Conservation (phyloP, 108 stramenopile genomes). For the Nitzschia palea region DNA sequence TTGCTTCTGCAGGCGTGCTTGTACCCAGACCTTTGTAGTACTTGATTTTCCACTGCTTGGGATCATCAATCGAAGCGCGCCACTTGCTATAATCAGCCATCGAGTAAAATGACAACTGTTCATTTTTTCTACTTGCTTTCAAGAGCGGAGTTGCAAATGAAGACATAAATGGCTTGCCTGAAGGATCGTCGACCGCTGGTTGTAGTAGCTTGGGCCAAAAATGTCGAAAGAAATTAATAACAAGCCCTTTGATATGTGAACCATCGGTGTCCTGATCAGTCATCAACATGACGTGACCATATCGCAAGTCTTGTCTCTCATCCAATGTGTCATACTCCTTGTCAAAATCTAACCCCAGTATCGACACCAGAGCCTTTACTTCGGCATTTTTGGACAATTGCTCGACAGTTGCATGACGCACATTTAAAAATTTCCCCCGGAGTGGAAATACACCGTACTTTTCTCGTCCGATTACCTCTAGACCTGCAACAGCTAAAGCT, state of each 20-base stretch:
- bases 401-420: conserved; percentile 83
- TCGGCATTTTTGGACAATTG: conserved; percentile 95
- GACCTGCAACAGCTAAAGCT: conserved; percentile 93
- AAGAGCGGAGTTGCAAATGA: conserved; percentile 90
- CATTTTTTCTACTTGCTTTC: conserved; percentile 65
- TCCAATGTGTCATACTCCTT: conserved; percentile 71
- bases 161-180: conserved; percentile 67
- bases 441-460: conserved; percentile 97
- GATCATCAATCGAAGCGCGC: conserved; percentile 46
- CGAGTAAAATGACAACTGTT: conserved; percentile 75
- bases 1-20: conserved; percentile 85
- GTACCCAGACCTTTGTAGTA: conserved; percentile 98
- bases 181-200: conserved; percentile 51
- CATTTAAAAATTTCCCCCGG: conserved; percentile 98
- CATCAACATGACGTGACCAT: conserved; percentile 93
- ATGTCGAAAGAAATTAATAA: conserved; percentile 90
- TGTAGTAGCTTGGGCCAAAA: conserved; percentile 89
- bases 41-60: conserved; percentile 74
- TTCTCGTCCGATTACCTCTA: conserved; percentile 96
- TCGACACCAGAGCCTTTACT: conserved; percentile 77
- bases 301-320: conserved; percentile 74
- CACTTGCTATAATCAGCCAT: conserved; percentile 83
- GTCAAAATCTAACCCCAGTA: conserved; percentile 88
- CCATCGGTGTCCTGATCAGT: conserved; percentile 92
- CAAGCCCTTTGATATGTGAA: conserved; percentile 92